Base-by-base conservation (phyloP, 2,329 filamentous ascomycete genomes). In the Sporothrix curviconia region DNA sequence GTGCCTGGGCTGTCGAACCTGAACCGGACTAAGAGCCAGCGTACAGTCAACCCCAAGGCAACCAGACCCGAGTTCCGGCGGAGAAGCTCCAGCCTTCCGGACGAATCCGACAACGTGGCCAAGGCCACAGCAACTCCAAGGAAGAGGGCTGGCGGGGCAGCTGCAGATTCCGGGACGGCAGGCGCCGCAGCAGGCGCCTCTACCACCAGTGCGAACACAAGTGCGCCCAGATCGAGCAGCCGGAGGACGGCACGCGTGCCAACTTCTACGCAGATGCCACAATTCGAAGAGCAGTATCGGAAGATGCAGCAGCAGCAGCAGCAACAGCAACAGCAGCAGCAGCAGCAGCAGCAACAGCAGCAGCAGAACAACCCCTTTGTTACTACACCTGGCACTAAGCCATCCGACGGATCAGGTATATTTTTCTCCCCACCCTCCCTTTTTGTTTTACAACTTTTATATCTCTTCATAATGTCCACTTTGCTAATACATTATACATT, bases 1-100 rank as follows among this genome's bases (percentile, higher is more conserved):
- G 60, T 58, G 4, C 44, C 43, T 7, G 34, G 40, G 7, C 65
- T 71, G 9, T 64, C 72, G 25, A 68, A 67, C 9, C 57, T 78
- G n/a, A 69, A 70, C 49, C 71, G 78, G n/a, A 70, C 76, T 4
- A 74, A 72, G 60, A 80, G 77, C 66, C 73, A 73, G 17, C 73
- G 76, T 34, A 71, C 74, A 32, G 62, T 68, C 7, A 61, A 62
- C 2, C 30, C 51, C 1, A 50, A 63, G 4, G 59, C 62, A 7
- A 57, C 62, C 5, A 55, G 58, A 4, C 61, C 65, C 5, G 60
- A 60, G 6, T 52, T 61, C 7, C 66, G 68, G 4, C 69, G 66
- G 28, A 61, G 69, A 12, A 71, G 69, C 58, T 67, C 67, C 5
- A 71, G 70, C 34, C 63, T 68, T 2, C 65, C 66, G 2, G 68